Evolutionary conservation across 495 filamentous ascomycete species (phyloP), one percentile per base, ranked within the genome.

Genomic region (Podospora fimiseda): DNA sequence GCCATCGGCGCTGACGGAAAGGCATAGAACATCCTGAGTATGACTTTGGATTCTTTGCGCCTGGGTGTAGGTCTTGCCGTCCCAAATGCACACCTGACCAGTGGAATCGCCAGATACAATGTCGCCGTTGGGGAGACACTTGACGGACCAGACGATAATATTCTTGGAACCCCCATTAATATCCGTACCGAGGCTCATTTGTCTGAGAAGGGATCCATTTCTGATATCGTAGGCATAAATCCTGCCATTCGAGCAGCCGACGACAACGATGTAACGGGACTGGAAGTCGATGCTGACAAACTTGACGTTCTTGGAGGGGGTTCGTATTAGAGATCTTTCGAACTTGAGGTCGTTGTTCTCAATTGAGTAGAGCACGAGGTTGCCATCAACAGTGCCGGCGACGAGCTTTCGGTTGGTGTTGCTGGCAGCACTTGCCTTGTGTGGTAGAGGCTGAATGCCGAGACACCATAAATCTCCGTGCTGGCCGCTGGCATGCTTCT

Each of bases 401-500:
- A 90, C 88, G 36, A 98, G 76, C 61, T 86, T 84, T 39, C 58
- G 44, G 50, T 48, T 38, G 13, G 49, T 39, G 27, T 53, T 45
- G 15, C 57, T n/a, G 14, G 46, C 22, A 1, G 47, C 43, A 20
- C 14, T 41, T 36, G 49, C 52, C 46, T 60, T 59, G 19, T 33
- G 51, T 9, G 60, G 33, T 5, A 63, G 61, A 9, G 94, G 93
- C 72, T 96, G 93, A n/a, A 84, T 88, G 53, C 85, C 87, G 52
- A 96, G 75, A 69, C 91, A 95, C 93, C 93, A 99, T 52, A 97
- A 91, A 59, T 95, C 93, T 37, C 92, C 91, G 65, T 95, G 87
- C 67, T 92, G 95, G 16, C 92, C 92, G 63, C 88, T 89, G 8
- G 90, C 86, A 64, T 95, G 87, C 27, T 85, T 80, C 65, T 83